Evolutionary conservation across 495 filamentous ascomycete genomes (phyloP), one percentile per base, ranked within the genome.

Genomic region (Lichina pygmaea): DNA sequence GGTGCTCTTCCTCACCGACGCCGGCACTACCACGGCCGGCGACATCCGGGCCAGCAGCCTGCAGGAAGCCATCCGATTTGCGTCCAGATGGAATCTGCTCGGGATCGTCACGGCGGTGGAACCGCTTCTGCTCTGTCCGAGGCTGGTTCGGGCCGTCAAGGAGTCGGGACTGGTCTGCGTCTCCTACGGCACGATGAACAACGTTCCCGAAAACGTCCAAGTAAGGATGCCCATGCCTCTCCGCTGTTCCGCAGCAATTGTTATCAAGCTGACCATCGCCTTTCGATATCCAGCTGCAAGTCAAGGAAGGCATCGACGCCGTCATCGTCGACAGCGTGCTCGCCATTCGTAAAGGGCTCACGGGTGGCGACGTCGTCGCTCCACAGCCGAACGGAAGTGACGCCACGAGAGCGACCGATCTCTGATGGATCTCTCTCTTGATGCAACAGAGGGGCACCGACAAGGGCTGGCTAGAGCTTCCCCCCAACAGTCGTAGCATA

Each of bases 91-190:
- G 91, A 93, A 94, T 51, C 58, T 99, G 45, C 67, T 93, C 5
- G 91, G 91, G 6, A 76, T 99, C 48, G 91, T 95, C 9, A 75
- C 74, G 42, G 67, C 76, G 39, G 83, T 80, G 5, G 79, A 83
- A 56, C 82, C 86, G 8, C 67, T 99, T 9, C 79, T 93, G 30
- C 71, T 79, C 39, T 81, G 79, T 55, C 91, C 91, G 12, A 65
- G 91, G n/a, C 60, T 99, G 44, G 83, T 99, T 10, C 79, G 74
- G 51, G 85, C 93, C n/a, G 83, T 99, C 12, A 95, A 94, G 62
- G 82, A 92, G 60, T 80, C 72, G 17, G 89, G 89, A 11, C 60
- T 99, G 42, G 84, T 95, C 6, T 95, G 91, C 54, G 83, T 94
- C n/a, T 89, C 81, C 37, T 99, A 99, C 53, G 89, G 89, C 34